Base-by-base conservation (phyloP, 1,139 yeast genomes). In the Hansenula sp. region DNA sequence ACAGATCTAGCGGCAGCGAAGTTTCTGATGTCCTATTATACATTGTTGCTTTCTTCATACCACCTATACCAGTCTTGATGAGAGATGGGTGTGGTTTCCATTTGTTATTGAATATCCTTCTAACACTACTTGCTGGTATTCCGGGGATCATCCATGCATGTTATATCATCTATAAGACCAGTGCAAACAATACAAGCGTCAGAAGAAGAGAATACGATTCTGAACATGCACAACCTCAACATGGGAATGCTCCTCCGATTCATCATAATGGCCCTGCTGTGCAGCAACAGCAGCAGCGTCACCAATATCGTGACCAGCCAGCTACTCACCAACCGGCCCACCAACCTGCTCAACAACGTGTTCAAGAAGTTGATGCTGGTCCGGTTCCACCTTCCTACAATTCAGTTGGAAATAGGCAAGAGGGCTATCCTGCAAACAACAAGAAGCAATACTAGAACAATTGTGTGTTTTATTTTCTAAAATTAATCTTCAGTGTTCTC, bases 61-160 rank as follows among this genome's bases (percentile, higher is more conserved):
- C 62, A 17, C 59, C 59, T 2, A 42, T 58, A 15, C 53, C 59
- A 2, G 60, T 58, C 11, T 31, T 49, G 12, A 43, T 49, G 27
- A 48, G 61, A 37, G 46, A 45, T 32, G 62, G 62, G 0, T 44
- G 42, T 24, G 38, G 51, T 11, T 16, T 19, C 6, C 55, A 57
- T 39, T 41, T 57, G 19, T 17, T 45, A 12, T 28, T 54, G 1
- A 36, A 46, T 15, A 29, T 54, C 1, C 13, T 58, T 7, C 44
- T 58, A 13, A 48, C 51, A 12, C 4, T 48, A 5, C 15, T 55
- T 31, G 51, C 51, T 31, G 54, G 48, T 36, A 24, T 57, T 11
- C 57, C 58, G 5, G 60, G 58, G 13, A 60, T 62, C 7, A 43
- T 44, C 28, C 35, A 41, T 19, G 40, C 40, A 13, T 8, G 17